Base-by-base conservation (phyloP, 2,329 filamentous ascomycete genomes). In the Aspergillus aculeatinus region DNA sequence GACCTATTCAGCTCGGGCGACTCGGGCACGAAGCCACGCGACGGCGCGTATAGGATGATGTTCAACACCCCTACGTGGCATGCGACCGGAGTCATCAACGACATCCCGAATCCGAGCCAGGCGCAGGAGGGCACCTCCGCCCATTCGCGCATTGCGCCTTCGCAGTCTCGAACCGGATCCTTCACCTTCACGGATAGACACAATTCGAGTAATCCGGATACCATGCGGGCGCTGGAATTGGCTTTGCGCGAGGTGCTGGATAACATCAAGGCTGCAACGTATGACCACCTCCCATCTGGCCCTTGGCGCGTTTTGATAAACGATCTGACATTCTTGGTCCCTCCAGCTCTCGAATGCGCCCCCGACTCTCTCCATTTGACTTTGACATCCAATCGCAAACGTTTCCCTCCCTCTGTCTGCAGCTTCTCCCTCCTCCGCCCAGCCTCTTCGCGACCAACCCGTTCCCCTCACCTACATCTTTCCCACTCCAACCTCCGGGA, bases 381-480 rank as follows among this genome's bases (percentile, higher is more conserved):
- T 96, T 96, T 77, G 91, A 97, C 66, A 89, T 94, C 35, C 85
- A 93, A 62, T 83, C 89, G 5, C 86, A 96, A 72, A 92, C 92
- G 61, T 97, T 96, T 69, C 92, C 93, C 6, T 88, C 90, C 6
- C 83, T 98, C 47, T 92, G 89, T 39, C 84, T 97, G 11, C 90
- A 89, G 64, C 89, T 94, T 65, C 85, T 98, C 1, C 86, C 89
- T 39, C 83, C 90, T 10, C 92, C 93, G 3, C 88, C 91, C 4
- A 95, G 91, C 0, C 81, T 97, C 6, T 94, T 93, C 77, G 89
- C 91, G 10, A 85, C 88, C 0, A 91, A 89, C 6, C 91, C 92
- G 31, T 89, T 96, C 69, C 82, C 92, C 1, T 91, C 89, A 0
- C 82, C 86, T 21, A 86, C 88, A 3, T 95, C 91, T 0, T 96